These are phyloP conservation scores for Sporothrix luriei DNA, from an alignment of 2,329 filamentous ascomycete species.

Conservation along the genomic window DNA sequence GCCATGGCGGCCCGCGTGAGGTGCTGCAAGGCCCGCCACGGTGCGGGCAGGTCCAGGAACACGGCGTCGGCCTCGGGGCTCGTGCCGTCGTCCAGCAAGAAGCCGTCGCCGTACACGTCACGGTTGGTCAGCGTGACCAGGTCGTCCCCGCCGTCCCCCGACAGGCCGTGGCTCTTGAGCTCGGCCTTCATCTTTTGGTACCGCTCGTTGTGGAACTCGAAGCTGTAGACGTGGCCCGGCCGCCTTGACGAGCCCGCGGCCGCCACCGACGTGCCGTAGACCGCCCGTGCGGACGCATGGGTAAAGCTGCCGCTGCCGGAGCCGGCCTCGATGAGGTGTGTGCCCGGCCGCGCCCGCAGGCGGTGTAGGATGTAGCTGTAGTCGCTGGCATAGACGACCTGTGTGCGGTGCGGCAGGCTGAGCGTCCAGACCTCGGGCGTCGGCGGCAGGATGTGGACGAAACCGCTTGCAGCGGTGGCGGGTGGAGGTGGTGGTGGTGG, in stretches of 20 bases:
- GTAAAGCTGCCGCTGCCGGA: conserved; percentile 83
- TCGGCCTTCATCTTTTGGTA: conserved; percentile 70
- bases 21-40: conserved; percentile 77
- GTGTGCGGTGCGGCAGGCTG: conserved; percentile 77
- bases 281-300: conserved; percentile 73
- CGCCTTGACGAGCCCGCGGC: conserved; percentile 34
- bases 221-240: conserved; percentile 74
- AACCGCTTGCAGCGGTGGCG: conserved; percentile 56
- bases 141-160: conserved; percentile 43
- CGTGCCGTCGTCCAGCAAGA: conserved; percentile 60
- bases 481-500: conserved; percentile 47
- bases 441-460: conserved; percentile 75
- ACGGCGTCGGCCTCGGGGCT: conserved; percentile 69
- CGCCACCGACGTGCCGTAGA: conserved; percentile 60
- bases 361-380: conserved; percentile 83
- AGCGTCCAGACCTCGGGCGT: conserved; percentile 83
- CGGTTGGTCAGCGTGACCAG: conserved; percentile 74
- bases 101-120: conserved; percentile 77
- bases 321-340: conserved; percentile 75
- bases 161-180: conserved; percentile 66
- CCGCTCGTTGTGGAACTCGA: conserved; percentile 76
- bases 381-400: conserved; percentile 85
- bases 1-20: conserved; percentile 56
- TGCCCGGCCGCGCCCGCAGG: conserved; percentile 72
- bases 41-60: conserved; percentile 79